Evolutionary conservation across 2,329 filamentous ascomycete species (phyloP).

Genomic region (Eutypa lata): DNA sequence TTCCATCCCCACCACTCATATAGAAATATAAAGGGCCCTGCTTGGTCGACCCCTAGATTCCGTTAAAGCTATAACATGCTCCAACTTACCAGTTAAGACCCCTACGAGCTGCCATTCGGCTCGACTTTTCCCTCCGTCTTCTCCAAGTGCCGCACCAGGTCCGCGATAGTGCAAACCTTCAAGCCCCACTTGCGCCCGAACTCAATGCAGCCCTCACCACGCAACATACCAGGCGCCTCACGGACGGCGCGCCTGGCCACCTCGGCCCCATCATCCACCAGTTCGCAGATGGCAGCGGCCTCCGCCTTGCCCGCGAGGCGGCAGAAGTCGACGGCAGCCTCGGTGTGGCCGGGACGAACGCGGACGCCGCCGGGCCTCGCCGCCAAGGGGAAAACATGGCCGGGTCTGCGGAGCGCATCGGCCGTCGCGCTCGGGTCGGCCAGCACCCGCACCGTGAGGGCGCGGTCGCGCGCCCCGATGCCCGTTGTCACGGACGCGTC

Average conservation of each 20-base stretch:
- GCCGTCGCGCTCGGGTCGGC: constrained; percentile 61
- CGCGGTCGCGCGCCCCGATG: constrained; percentile 85
- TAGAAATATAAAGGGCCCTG: too few relatives aligned
- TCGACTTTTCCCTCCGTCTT: constrained; percentile 64
- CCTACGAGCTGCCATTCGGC: constrained; percentile 36
- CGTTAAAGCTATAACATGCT: too few relatives aligned
- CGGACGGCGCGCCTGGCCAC: constrained; percentile 66
- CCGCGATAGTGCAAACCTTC: constrained; percentile 93
- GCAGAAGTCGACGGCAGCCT: constrained; percentile 90
- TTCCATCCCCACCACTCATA: not conserved
- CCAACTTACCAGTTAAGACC: too few relatives aligned
- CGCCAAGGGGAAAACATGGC: constrained; percentile 84
- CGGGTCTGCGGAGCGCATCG: constrained; percentile 72
- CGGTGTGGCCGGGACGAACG: constrained; percentile 80
- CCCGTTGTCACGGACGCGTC: constrained; percentile 76
- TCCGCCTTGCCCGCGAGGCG: constrained; percentile 72
- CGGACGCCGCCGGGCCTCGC: constrained; percentile 78
- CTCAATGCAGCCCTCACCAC: constrained; percentile 79
- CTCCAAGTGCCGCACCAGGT: constrained; percentile 77
- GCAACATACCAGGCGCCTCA: constrained; percentile 79
- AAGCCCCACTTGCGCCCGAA: constrained; percentile 89
- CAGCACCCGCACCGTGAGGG: constrained; percentile 74
- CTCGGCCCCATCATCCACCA: constrained; percentile 81
- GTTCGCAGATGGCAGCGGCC: constrained; percentile 83
- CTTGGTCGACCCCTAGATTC: too few relatives aligned